These are phyloP conservation scores for Trametes meyenii DNA, from an alignment of 768 basidiomycete species.

Conservation along the genomic window DNA sequence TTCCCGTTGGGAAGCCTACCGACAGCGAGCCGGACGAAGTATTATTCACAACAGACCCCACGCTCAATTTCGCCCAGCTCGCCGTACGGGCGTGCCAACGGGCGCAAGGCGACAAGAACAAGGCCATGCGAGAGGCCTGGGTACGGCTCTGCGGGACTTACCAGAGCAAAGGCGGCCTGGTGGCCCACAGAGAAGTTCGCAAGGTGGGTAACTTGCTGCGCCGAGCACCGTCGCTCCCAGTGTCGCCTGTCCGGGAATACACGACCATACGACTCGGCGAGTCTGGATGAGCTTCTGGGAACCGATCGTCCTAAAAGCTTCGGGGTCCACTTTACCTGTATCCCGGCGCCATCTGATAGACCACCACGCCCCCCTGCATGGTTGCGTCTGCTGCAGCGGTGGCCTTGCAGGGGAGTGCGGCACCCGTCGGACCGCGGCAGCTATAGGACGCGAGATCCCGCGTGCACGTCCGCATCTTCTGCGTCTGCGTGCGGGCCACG, in stretches of 20 bases:
- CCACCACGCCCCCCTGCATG: slow-evolving; percentile 6
- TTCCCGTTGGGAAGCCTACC: slow-evolving; percentile 50
- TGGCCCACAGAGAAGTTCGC: slow-evolving; percentile 64
- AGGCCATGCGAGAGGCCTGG: slow-evolving; percentile 80
- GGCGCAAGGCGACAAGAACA: slow-evolving; percentile 78
- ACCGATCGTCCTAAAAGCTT: slow-evolving; percentile 8
- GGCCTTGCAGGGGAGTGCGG: slow-evolving; percentile 6
- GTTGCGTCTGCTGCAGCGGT: neutral
- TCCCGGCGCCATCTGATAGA: slow-evolving; percentile 11
- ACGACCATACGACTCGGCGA: slow-evolving; percentile 11
- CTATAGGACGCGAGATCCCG: slow-evolving; percentile 10
- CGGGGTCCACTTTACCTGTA: slow-evolving; percentile 5
- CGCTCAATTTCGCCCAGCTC: slow-evolving; percentile 90
- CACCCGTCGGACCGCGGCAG: slow-evolving; percentile 3
- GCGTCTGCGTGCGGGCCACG: neutral
- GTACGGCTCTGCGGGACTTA: slow-evolving; percentile 83
- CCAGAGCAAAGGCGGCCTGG: slow-evolving; percentile 65
- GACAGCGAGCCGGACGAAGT: slow-evolving; percentile 57
- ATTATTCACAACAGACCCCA: slow-evolving; percentile 68
- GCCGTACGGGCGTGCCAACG: slow-evolving; percentile 89
- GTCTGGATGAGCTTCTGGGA: slow-evolving; percentile 14
- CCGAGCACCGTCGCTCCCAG: slow-evolving; percentile 10
- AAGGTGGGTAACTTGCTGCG: slow-evolving; percentile 47
- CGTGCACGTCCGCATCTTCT: slow-evolving; percentile 2
- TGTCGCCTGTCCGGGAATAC: slow-evolving; percentile 12